Conservation (phyloP, 2,329 filamentous ascomycete species). For the Fusarium sp. region DNA sequence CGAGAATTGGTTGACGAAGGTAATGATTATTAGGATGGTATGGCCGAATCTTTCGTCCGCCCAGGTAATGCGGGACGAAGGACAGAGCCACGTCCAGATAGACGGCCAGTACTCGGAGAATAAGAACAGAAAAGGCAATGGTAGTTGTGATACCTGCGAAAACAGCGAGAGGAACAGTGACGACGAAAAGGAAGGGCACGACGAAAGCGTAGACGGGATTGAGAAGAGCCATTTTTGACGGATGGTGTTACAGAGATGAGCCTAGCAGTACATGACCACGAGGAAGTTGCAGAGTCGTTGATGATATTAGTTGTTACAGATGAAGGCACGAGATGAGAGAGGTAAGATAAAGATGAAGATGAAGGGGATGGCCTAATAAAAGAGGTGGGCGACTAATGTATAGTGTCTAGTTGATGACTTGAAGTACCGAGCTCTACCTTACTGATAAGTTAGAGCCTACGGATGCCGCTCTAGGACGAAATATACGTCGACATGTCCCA, state of each 20-base stretch:
- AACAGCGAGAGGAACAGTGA: conserved; percentile 71
- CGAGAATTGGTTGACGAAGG: conserved; percentile 27
- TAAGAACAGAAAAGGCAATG: conserved; percentile 69
- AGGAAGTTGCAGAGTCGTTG: conserved; percentile 11
- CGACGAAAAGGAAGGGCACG: conserved; percentile 70
- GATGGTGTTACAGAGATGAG: conserved; percentile 23
- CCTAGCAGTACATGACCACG: conserved; percentile 40
- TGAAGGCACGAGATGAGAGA: not conserved
- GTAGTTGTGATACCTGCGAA: conserved; percentile 72
- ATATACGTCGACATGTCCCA: conserved; percentile 14
- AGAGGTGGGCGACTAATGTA: conserved; percentile 9
- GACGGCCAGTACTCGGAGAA: conserved; percentile 69
- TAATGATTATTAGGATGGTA: conserved; percentile 39
- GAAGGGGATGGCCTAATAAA: not conserved
- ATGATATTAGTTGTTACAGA: conserved; percentile 9
- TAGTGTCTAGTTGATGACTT: conserved; percentile 4
- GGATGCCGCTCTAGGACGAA: conserved; percentile 17
- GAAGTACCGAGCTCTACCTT: conserved; percentile 15
- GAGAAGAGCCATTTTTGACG: conserved; percentile 60
- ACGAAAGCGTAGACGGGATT: conserved; percentile 67
- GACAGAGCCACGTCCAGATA: conserved; percentile 72
- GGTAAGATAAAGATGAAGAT: not conserved
- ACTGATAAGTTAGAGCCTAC: not conserved
- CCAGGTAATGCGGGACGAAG: conserved; percentile 66
- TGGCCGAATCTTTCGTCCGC: conserved; percentile 52